Conservation (phyloP, 768 basidiomycete genomes). For the Kwoniella dendrophila region DNA sequence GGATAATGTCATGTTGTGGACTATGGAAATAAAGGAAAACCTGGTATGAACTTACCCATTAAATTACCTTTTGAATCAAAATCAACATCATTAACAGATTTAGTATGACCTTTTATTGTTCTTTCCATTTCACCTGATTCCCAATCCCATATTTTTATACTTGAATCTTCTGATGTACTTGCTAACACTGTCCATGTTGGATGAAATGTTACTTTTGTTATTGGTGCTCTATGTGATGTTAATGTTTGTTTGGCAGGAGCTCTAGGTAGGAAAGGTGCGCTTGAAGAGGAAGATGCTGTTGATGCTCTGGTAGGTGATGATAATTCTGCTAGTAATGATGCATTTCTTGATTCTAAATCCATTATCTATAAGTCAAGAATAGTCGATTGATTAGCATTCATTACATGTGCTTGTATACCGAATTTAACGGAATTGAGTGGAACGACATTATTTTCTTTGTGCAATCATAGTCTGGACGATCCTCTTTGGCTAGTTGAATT, state of each 20-base stretch:
- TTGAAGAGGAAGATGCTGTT: constrained; percentile 58
- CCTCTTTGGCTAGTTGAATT: no score
- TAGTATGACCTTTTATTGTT: constrained; percentile 89
- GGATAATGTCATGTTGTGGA: no score
- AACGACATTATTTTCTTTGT: neutral
- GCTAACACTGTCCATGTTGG: constrained; percentile 80
- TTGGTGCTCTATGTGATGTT: constrained; percentile 74
- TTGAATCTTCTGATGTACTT: constrained; percentile 84
- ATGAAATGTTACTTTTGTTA: constrained; percentile 81
- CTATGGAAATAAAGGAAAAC: no score
- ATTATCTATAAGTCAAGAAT: constrained; percentile 67
- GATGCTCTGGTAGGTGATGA: constrained; percentile 59
- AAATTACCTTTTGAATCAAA: constrained; percentile 83
- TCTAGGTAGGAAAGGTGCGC: constrained; percentile 73
- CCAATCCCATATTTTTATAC: constrained; percentile 95
- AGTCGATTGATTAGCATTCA: neutral
- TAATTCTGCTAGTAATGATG: constrained; percentile 76
- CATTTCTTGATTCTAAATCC: constrained; percentile 83
- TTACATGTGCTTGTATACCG: neutral
- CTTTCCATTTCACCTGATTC: constrained; percentile 91
- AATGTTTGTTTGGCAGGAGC: constrained; percentile 76
- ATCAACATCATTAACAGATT: constrained; percentile 81
- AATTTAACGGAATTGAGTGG: neutral
- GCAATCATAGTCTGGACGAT: no score
- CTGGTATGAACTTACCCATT: constrained; percentile 66